These are phyloP conservation scores for Clathrospora elynae DNA, from an alignment of 2,329 filamentous ascomycete genomes.

Conservation along the genomic window DNA sequence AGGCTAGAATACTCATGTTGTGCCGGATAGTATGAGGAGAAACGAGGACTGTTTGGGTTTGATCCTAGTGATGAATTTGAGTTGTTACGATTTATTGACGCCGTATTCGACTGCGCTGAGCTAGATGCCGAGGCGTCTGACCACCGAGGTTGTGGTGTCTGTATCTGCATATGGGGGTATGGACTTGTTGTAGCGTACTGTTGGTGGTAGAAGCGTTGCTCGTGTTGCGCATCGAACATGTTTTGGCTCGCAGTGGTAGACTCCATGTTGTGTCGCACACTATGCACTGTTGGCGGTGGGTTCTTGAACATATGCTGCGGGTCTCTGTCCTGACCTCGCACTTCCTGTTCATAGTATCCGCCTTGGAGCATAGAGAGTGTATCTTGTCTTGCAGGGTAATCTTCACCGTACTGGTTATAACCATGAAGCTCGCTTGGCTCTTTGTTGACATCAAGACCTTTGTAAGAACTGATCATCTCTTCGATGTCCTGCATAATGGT, in stretches of 20 bases:
- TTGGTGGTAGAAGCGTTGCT: conserved; percentile 13
- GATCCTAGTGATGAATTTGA: conserved; percentile 36
- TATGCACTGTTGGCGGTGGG: conserved; percentile 16
- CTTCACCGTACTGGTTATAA: conserved; percentile 4
- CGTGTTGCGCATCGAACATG: conserved; percentile 17
- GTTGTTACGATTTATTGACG: conserved; percentile 33
- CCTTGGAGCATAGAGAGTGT: conserved; percentile 29
- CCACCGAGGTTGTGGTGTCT: conserved; percentile 22
- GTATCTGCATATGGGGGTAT: conserved; percentile 14
- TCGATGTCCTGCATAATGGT: conserved; percentile 43
- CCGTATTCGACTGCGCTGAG: conserved; percentile 34
- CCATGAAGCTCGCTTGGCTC: conserved; percentile 5
- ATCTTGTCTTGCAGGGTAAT: conserved; percentile 19
- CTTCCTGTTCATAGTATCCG: conserved; percentile 15
- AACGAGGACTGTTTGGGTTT: conserved; percentile 8
- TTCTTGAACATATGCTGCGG: conserved; percentile 19
- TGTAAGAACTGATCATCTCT: conserved; percentile 41
- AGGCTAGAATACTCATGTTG: background rate
- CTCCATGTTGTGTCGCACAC: background rate
- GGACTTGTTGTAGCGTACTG: conserved; percentile 13
- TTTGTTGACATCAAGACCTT: conserved; percentile 23
- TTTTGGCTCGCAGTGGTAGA: conserved; percentile 22
- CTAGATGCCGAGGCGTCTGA: conserved; percentile 33
- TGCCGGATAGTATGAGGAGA: no score
- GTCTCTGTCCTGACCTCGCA: conserved; percentile 15